Conservation (phyloP, 2,329 filamentous ascomycete genomes). For the Tothia fuscella region DNA sequence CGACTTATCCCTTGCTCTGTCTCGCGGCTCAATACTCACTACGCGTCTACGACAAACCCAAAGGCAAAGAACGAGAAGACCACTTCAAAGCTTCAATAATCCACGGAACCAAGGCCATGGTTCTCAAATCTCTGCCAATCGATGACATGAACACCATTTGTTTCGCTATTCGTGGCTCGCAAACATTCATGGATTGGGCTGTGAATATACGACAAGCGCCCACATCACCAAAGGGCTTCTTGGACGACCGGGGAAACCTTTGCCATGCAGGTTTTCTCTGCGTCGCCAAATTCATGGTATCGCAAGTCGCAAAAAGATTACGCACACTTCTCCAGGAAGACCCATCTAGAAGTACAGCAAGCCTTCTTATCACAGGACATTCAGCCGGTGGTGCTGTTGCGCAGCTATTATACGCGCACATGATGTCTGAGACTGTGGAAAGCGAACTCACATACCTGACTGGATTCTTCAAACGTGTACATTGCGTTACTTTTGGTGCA, state of each 20-base stretch:
- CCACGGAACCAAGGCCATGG: conserved; percentile 72
- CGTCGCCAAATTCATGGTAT: conserved; percentile 63
- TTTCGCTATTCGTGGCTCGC: conserved; percentile 71
- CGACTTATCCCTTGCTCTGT: conserved; percentile 66
- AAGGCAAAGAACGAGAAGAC: conserved; percentile 50
- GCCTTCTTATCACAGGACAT: conserved; percentile 70
- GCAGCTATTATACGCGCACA: conserved; percentile 67
- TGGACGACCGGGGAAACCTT: conserved; percentile 65
- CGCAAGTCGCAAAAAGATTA: conserved; percentile 58
- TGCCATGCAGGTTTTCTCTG: conserved; percentile 73
- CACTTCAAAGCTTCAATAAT: conserved; percentile 61
- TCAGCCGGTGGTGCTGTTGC: conserved; percentile 79
- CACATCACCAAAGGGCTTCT: conserved; percentile 52
- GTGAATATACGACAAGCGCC: conserved; percentile 67
- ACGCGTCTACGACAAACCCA: conserved; percentile 57
- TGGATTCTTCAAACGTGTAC: conserved; percentile 61
- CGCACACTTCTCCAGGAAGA: conserved; percentile 60
- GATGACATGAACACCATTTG: conserved; percentile 70
- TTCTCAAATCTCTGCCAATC: conserved; percentile 68
- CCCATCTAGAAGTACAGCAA: conserved; percentile 41
- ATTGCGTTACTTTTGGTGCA: conserved; percentile 78
- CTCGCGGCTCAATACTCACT: conserved; percentile 69
- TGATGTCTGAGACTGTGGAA: conserved; percentile 50
- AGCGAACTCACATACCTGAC: conserved; percentile 62
- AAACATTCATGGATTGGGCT: conserved; percentile 75